phyloP scores from a whole-genome alignment of 202 grass and related monocot species.

The Musa balbisiana region DNA sequence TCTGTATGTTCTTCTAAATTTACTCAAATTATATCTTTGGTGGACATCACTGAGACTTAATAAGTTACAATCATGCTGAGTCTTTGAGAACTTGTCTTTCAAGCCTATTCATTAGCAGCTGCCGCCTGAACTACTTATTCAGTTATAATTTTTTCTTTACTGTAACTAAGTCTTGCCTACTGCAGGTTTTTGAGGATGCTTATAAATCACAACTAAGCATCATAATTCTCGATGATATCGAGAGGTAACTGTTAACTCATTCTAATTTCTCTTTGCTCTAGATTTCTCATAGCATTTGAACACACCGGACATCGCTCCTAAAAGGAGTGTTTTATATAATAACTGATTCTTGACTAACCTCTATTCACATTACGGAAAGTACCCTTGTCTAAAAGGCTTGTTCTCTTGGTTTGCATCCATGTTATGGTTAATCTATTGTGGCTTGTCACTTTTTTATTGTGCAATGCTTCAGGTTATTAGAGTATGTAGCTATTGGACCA shows the following conservation, averaged over 20 bases:
- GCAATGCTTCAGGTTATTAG: constrained; percentile 64
- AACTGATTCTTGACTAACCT: no score
- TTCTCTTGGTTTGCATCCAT: constrained; percentile 6
- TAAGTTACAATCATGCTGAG: background rate
- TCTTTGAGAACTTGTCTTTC: background rate
- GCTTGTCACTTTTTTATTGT: constrained; percentile 7
- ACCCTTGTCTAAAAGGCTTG: background rate
- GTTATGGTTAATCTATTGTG: constrained; percentile 16
- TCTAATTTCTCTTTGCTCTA: constrained; percentile 4
- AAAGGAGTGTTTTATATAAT: no score
- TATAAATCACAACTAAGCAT: constrained; percentile 96
- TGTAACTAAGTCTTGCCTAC: background rate
- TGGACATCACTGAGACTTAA: background rate
- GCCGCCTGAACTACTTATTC: background rate
- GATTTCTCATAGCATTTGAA: background rate
- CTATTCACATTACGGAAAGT: background rate
- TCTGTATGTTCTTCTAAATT: background rate
- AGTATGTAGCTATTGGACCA: constrained; percentile 93
- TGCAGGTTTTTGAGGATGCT: constrained; percentile 97
- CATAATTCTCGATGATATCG: constrained; percentile 98
- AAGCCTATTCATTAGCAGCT: background rate
- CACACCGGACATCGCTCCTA: background rate
- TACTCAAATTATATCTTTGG: background rate
- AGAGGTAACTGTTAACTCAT: constrained; percentile 47
- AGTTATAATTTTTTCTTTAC: background rate